Percentiles rank a stretch among this genome's conserved stretches.
These are phyloP conservation scores for Helotiales sp. DNA, from an alignment of 2,329 filamentous ascomycete species.

Conservation along the genomic window DNA sequence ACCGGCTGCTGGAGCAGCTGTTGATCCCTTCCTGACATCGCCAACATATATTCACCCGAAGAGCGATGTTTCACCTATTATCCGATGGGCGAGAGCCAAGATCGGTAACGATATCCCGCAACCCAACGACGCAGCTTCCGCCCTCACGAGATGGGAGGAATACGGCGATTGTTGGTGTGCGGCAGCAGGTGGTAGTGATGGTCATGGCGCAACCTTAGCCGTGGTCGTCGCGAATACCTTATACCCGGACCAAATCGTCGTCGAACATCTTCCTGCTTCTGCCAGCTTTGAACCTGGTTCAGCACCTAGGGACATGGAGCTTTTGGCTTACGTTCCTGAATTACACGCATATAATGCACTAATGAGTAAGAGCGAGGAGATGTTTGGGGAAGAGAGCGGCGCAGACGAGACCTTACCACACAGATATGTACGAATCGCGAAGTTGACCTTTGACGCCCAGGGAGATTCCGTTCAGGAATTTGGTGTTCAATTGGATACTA, in stretches of 20 bases:
- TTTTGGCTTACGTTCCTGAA: conserved; percentile 63
- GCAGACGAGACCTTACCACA: conserved; percentile 26
- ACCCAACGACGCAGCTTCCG: conserved; percentile 47
- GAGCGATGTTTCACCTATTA: conserved; percentile 26
- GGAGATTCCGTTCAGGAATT: conserved; percentile 51
- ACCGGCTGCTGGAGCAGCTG: conserved; percentile 60
- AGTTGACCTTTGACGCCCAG: conserved; percentile 53
- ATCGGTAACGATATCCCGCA: conserved; percentile 24
- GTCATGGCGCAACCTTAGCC: conserved; percentile 61
- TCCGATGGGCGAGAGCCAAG: conserved; percentile 28
- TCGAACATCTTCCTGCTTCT: conserved; percentile 68
- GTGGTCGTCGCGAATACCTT: conserved; percentile 60
- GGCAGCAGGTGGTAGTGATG: conserved; percentile 41
- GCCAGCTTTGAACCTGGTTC: conserved; percentile 62
- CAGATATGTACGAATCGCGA: conserved; percentile 57
- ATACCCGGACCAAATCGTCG: conserved; percentile 66
- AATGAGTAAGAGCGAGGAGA: conserved; percentile 34
- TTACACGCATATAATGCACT: conserved; percentile 35
- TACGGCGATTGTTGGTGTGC: conserved; percentile 89
- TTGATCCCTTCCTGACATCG: conserved; percentile 63
- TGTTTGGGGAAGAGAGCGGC: conserved; percentile 39
- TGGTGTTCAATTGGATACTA: conserved; percentile 50
- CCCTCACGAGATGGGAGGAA: conserved; percentile 71
- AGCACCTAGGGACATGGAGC: conserved; percentile 67
- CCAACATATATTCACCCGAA: conserved; percentile 47